Conservation (phyloP, 2,329 filamentous ascomycete genomes). For the Epicoccum sorghinum region DNA sequence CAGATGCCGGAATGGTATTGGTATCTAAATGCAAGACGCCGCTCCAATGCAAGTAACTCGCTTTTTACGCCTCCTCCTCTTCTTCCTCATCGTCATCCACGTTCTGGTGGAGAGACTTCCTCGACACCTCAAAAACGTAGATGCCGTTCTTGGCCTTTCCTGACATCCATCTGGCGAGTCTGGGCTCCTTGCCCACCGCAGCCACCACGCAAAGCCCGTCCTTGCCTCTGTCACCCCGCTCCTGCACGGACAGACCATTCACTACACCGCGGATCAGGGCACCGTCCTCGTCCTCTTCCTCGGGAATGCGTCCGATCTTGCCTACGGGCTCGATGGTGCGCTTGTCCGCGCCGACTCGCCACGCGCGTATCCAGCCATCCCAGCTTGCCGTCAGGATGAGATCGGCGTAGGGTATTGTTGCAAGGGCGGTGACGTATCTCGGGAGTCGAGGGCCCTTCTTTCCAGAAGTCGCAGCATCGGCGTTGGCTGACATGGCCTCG, state of each 20-base stretch:
- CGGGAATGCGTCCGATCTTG: constrained; percentile 59
- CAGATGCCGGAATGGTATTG: constrained; percentile 25
- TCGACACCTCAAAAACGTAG: constrained; percentile 83
- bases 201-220: constrained; percentile 80
- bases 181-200: constrained; percentile 85
- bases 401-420: constrained; percentile 87
- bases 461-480: constrained; percentile 61
- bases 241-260: constrained; percentile 87
- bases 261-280: constrained; percentile 72
- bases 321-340: constrained; percentile 75
- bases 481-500: constrained; percentile 70
- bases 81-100: constrained; percentile 10
- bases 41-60: constrained; percentile 15
- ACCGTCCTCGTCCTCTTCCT: constrained; percentile 28
- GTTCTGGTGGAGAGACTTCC: constrained; percentile 34
- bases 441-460: constrained; percentile 64
- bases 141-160: constrained; percentile 76
- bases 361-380: constrained; percentile 86
- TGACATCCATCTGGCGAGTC: constrained; percentile 81
- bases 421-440: constrained; percentile 87
- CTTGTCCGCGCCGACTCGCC: constrained; percentile 78
- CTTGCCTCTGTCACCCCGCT: constrained; percentile 77
- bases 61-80: constrained; percentile 11
- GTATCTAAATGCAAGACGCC: constrained; percentile 24
- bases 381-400: constrained; percentile 90